These are phyloP conservation scores for Trametopsis cervina DNA, from an alignment of 768 basidiomycete genomes.

Conservation along the genomic window DNA sequence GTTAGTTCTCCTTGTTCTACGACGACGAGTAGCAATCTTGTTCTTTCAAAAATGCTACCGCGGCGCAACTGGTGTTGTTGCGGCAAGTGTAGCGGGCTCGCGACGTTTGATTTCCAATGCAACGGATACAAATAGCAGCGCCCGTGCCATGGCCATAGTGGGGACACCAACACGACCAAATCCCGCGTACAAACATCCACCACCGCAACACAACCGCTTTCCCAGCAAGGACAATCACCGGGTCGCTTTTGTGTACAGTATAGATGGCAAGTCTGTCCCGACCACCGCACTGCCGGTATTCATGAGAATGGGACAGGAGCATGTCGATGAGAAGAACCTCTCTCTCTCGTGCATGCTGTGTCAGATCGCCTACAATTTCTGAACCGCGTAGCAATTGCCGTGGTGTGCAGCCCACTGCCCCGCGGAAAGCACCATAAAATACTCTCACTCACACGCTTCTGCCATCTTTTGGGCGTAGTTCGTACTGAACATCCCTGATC, in stretches of 20 bases:
- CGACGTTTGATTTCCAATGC: neutral
- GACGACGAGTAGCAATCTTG: constrained; percentile 1
- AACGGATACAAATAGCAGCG: neutral
- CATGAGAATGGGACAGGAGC: no score
- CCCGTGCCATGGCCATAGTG: neutral
- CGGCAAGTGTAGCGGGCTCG: neutral
- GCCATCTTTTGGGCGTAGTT: no score
- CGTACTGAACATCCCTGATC: no score
- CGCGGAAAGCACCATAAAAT: no score
- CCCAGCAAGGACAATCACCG: neutral
- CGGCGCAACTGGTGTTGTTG: no score
- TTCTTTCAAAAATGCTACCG: neutral
- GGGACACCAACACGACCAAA: neutral
- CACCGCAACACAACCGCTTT: no score
- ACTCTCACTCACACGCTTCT: no score
- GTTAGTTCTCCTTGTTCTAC: constrained; percentile 9
- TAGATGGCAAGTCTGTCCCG: neutral
- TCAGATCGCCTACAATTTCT: neutral
- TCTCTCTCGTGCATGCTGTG: no score
- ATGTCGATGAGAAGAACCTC: no score
- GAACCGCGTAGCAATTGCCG: neutral
- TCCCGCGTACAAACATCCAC: neutral
- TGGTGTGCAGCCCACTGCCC: neutral
- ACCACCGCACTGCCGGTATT: neutral
- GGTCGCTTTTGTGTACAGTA: neutral